phyloP scores from a whole-genome alignment of 108 stramenopile genomes.

The Discostella pseudostelligera region DNA sequence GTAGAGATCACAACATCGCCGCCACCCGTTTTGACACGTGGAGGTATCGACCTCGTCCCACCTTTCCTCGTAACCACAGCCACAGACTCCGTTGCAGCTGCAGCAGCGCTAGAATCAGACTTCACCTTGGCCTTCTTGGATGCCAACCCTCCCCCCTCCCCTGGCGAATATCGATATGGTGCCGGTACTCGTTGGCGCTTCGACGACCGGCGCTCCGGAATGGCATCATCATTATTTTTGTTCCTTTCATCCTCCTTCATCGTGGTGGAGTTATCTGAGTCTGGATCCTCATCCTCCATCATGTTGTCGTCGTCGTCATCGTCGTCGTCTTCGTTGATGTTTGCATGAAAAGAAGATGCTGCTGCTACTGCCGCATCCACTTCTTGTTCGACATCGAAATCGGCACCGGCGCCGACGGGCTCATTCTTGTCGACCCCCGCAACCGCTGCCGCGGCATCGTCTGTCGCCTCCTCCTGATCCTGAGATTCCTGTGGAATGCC shows the following conservation, averaged over 20 bases:
- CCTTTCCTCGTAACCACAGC: not conserved
- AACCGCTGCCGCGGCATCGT: too few relatives aligned
- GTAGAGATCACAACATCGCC: not conserved
- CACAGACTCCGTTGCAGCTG: not conserved
- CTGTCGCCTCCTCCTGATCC: too few relatives aligned
- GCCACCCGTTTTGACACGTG: not conserved
- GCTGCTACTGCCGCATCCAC: not conserved
- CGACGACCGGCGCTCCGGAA: slow-evolving; percentile 12
- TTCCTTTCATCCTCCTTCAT: slow-evolving; percentile 3
- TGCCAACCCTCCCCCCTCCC: slow-evolving; percentile 33
- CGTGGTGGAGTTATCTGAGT: slow-evolving; percentile 14
- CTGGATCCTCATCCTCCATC: not conserved
- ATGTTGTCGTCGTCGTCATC: not conserved
- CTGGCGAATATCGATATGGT: slow-evolving; percentile 29
- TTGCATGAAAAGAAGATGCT: too few relatives aligned
- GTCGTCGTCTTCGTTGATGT: too few relatives aligned
- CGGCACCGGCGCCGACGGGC: too few relatives aligned
- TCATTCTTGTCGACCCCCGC: too few relatives aligned
- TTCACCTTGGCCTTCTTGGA: slow-evolving; percentile 14
- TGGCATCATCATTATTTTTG: not conserved
- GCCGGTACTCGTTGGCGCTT: slow-evolving; percentile 11
- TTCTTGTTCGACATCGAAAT: not conserved
- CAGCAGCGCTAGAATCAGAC: not conserved
- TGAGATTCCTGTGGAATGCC: too few relatives aligned
- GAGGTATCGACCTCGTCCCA: not conserved